Percentiles rank a stretch among this genome's conserved stretches.
Conservation (phyloP, 345 rosid species). For the Odontarrhena argentea region DNA sequence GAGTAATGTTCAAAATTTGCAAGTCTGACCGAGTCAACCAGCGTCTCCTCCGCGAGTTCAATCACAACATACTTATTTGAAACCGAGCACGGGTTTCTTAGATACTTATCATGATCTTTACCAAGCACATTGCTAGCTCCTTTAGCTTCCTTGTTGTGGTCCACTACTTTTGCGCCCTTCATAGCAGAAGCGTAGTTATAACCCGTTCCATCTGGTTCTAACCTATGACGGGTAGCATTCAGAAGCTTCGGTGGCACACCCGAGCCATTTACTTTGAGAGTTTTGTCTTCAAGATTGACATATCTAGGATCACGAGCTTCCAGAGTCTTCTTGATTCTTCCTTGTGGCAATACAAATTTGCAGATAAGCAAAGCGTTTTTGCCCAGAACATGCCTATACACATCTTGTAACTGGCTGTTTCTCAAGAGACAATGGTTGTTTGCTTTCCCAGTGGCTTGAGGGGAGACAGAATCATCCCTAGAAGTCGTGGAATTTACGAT, state of each 20-base stretch:
- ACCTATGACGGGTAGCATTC: constrained; percentile 77
- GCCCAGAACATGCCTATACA: constrained; percentile 50
- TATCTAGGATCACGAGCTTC: constrained; percentile 47
- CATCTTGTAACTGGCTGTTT: constrained; percentile 50
- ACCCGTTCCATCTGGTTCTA: constrained; percentile 84
- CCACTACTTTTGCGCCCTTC: constrained; percentile 88
- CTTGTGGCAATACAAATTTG: constrained; percentile 42
- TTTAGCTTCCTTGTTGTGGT: constrained; percentile 87
- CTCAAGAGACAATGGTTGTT: constrained; percentile 44
- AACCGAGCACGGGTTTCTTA: constrained; percentile 85
- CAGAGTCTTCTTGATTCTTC: constrained; percentile 31
- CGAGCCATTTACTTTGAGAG: constrained; percentile 49
- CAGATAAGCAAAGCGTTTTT: constrained; percentile 50
- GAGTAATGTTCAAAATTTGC: constrained; percentile 93
- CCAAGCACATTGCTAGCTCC: constrained; percentile 86
- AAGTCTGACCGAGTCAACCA: constrained; percentile 82
- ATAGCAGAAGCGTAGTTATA: constrained; percentile 79
- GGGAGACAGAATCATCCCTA: constrained; percentile 39
- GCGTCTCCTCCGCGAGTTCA: constrained; percentile 84
- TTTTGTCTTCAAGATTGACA: constrained; percentile 64
- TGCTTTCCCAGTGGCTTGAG: constrained; percentile 41
- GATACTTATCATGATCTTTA: constrained; percentile 77
- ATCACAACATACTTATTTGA: constrained; percentile 73
- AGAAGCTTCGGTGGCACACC: constrained; percentile 46
- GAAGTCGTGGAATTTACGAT: constrained; percentile 39